These are phyloP conservation scores for Sanghuangporus sanghuang DNA, from an alignment of 1,284 basidiomycete species.

Conservation along the genomic window DNA sequence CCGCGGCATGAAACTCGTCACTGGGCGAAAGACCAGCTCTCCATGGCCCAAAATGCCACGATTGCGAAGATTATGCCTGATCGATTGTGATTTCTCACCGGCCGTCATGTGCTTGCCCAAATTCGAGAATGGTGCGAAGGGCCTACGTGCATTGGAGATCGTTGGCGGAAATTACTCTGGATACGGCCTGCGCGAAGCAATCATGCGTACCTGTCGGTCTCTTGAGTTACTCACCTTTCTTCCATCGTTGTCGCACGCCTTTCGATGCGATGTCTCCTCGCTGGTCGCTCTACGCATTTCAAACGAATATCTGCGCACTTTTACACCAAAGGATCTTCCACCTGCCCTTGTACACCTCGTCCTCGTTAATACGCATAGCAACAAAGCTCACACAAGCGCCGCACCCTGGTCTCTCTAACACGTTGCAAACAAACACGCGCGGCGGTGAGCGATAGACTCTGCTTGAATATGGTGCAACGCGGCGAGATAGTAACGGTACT, in stretches of 20 bases:
- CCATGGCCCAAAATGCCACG: neutral
- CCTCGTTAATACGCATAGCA: neutral
- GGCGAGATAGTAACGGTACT: neutral
- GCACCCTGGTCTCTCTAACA: neutral
- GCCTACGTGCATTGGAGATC: neutral
- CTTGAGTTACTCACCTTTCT: neutral
- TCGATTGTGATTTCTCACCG: neutral
- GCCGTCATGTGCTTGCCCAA: neutral
- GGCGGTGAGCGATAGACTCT: neutral
- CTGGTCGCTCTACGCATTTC: neutral
- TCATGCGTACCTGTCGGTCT: neutral
- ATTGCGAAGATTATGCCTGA: neutral
- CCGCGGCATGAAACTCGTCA: neutral
- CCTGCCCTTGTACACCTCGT: neutral
- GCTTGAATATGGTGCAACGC: neutral
- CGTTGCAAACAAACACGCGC: neutral
- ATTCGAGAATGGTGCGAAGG: neutral
- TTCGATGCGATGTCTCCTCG: neutral
- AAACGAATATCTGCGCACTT: neutral
- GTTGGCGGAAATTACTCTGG: neutral
- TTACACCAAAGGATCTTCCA: neutral
- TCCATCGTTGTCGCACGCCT: neutral
- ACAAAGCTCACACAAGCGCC: neutral
- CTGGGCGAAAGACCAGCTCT: neutral
- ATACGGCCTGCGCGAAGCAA: neutral